Evolutionary conservation across 1,284 basidiomycete genomes (phyloP).

Genomic region (Prillingera fragicola): DNA sequence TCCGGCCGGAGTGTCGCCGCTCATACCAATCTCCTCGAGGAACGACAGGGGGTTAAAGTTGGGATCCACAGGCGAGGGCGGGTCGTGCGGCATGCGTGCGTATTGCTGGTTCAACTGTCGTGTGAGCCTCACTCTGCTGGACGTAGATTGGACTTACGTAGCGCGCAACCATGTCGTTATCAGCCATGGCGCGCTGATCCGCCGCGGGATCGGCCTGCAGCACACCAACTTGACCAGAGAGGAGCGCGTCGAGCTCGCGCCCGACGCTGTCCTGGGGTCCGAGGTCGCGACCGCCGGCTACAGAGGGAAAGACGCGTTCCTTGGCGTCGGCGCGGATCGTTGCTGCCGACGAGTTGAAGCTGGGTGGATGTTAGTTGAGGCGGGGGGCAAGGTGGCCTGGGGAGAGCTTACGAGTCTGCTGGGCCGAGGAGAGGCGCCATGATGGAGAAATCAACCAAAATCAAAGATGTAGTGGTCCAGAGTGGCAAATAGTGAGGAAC

Average conservation of each 20-base stretch:
- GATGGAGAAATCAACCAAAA: too few relatives aligned
- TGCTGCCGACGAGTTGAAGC: slow-evolving; percentile 30
- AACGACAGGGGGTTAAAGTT: slow-evolving; percentile 16
- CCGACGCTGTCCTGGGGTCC: slow-evolving; percentile 17
- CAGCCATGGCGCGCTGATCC: too few relatives aligned
- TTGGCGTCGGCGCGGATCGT: slow-evolving; percentile 21
- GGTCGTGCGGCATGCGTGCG: background rate
- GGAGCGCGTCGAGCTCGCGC: slow-evolving; percentile 13
- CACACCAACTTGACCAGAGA: slow-evolving; percentile 11
- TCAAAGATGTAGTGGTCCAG: too few relatives aligned
- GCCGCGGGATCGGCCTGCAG: slow-evolving; percentile 15
- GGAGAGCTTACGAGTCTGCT: slow-evolving; percentile 14
- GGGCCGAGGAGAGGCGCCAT: slow-evolving; percentile 15
- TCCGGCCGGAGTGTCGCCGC: background rate
- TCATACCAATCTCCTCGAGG: slow-evolving; percentile 4
- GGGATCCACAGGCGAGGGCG: background rate
- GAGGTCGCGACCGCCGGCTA: slow-evolving; percentile 2
- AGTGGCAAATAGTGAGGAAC: too few relatives aligned
- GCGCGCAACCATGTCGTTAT: slow-evolving; percentile 2
- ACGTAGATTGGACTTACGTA: slow-evolving; percentile 3
- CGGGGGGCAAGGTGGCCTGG: background rate
- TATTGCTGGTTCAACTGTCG: slow-evolving; percentile 1
- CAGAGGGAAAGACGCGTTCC: slow-evolving; percentile 7
- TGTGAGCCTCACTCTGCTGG: background rate
- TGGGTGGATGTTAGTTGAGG: slow-evolving; percentile 5